Base-by-base conservation (phyloP, 345 rosid species). In the Populus tremula region DNA sequence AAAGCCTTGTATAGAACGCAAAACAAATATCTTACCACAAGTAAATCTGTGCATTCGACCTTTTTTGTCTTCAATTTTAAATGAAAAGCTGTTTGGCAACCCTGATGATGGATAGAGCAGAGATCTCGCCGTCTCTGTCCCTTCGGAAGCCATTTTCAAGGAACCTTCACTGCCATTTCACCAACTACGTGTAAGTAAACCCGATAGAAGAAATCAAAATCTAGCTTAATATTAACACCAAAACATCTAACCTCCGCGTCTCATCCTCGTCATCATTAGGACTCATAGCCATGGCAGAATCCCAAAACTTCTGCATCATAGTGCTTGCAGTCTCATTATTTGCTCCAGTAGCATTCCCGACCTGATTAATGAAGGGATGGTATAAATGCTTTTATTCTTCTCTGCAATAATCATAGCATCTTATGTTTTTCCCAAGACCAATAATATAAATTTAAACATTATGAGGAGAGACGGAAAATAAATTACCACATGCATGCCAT, bases 291-390 rank as follows among this genome's bases (percentile, higher is more conserved):
- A 94, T 89, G 71, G 98, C 97, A 35, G 99, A 94, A 87, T 96
- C 99, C 98, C 99, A 96, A 88, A 96, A 94, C 84, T 90, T 96
- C 73, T 96, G 98, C 97, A 94, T 92, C 97, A 94, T 87, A 20
- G 94, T 79, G 91, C 82, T 87, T 67, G 95, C 79, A 50, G 92
- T 85, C 87, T 96, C 99, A 76, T 82, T 91, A 73, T 81, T 90
- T 76, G 87, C 79, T 81, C 92, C 99, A 70, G 88, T 80, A 70
- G 92, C 84, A 72, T 77, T 92, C 76, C 98, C 97, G 65, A 83
- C 97, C 99, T 96, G 76, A 82, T 84, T 72, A 79, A 66, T 14
- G 54, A 71, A 65, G 61, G 67, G 25, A 59, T 36, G 45, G 45
- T 10, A 20, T 71, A 18, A 71, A 27, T 31, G 20, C 14, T 50